These are phyloP conservation scores for Verticillium zaregamsianum DNA, from an alignment of 2,329 filamentous ascomycete species.

Conservation along the genomic window DNA sequence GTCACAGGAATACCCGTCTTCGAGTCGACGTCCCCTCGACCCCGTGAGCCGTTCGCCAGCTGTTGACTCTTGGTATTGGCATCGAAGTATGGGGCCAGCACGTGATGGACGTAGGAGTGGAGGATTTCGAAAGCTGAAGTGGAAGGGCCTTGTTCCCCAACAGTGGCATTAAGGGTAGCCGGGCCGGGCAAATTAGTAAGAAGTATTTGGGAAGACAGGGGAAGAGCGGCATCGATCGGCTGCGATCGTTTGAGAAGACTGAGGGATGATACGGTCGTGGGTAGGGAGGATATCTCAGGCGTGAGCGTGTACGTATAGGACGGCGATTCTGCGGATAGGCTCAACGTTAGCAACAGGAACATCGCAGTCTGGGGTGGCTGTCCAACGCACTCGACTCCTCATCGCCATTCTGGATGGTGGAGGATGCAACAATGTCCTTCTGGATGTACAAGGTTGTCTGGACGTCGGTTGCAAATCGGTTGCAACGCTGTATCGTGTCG, in stretches of 20 bases:
- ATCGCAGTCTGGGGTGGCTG: neutral
- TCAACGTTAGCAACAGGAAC: constrained; percentile 19
- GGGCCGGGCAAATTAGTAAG: constrained; percentile 88
- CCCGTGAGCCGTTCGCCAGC: constrained; percentile 58
- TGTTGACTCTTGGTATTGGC: constrained; percentile 85
- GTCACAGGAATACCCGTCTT: constrained; percentile 96
- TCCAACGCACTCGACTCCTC: constrained; percentile 18
- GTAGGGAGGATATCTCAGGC: constrained; percentile 73
- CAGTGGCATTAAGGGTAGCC: constrained; percentile 62
- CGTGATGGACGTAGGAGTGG: constrained; percentile 86
- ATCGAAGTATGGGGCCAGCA: constrained; percentile 94
- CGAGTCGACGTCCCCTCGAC: constrained; percentile 78
- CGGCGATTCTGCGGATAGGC: constrained; percentile 29
- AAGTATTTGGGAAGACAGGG: constrained; percentile 84
- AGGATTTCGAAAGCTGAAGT: constrained; percentile 88
- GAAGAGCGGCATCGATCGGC: constrained; percentile 78
- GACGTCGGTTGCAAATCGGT: constrained; percentile 82
- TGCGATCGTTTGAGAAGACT: constrained; percentile 86
- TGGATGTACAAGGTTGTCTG: constrained; percentile 88
- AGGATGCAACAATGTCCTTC: constrained; percentile 65
- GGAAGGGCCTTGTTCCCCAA: constrained; percentile 66
- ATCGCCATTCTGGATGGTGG: constrained; percentile 45
- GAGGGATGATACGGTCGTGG: constrained; percentile 79
- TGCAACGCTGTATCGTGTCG: constrained; percentile 84
- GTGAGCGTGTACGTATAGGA: constrained; percentile 75